Conservation (phyloP, 23 red algal genomes). For the Chondrus crispus region DNA sequence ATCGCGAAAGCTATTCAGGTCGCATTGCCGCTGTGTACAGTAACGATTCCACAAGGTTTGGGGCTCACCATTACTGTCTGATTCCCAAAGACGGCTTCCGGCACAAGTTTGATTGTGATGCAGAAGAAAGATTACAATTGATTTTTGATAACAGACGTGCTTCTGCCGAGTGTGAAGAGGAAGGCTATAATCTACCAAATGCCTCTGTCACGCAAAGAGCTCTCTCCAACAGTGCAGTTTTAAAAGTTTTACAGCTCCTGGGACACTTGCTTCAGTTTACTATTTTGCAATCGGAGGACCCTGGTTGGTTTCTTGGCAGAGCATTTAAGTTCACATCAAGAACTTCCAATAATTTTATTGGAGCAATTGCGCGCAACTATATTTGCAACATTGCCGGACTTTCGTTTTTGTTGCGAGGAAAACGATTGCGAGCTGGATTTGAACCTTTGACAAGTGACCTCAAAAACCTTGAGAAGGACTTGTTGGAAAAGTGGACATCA, state of each 20-base stretch:
- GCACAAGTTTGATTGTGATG: too few relatives aligned
- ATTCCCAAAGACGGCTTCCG: neutral
- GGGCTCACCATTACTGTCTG: neutral
- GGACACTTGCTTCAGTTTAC: neutral
- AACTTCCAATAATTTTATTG: conserved; percentile 11
- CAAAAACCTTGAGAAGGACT: neutral
- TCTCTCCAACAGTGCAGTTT: too few relatives aligned
- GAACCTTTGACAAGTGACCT: neutral
- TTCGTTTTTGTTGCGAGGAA: neutral
- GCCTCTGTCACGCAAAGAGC: too few relatives aligned
- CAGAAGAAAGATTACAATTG: neutral
- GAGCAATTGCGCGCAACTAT: neutral
- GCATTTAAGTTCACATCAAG: conserved; percentile 14
- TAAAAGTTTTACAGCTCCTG: neutral
- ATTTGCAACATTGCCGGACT: neutral
- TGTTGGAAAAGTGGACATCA: neutral
- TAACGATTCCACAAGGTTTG: neutral
- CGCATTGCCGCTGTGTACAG: neutral
- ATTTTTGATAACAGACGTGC: neutral
- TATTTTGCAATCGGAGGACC: conserved; percentile 20
- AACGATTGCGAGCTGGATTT: neutral
- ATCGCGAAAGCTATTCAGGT: neutral
- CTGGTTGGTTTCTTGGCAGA: conserved; percentile 13
- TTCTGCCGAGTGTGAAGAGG: too few relatives aligned
- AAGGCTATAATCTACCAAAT: too few relatives aligned